Evolutionary conservation across 2,329 filamentous ascomycete genomes (phyloP), one percentile per base, ranked within the genome.

Genomic region (Sordariomycetes sp.): DNA sequence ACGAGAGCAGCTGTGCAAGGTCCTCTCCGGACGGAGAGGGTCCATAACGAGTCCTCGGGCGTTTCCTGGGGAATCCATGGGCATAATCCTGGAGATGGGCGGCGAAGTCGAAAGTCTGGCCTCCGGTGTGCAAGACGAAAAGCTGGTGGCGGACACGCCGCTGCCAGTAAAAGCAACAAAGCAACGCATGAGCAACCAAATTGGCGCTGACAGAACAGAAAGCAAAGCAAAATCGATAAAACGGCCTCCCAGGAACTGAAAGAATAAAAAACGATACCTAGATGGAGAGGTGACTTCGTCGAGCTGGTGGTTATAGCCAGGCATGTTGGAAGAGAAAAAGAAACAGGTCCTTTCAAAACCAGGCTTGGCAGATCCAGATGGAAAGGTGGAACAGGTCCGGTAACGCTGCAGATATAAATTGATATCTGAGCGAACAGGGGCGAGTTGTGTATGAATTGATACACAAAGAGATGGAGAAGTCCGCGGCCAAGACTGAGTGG

Each of bases 241-340:
- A 58, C 54, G 57, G 57, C 57, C 57, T 58, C 57, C 60, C 63
- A 62, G 64, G 64, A 66, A 71, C 64, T 69, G 62, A 65, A 65
- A 66, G 70, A 74, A 75, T 70, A 70, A 74, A 77, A 76, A 76
- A 75, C 77, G 81, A 74, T 84, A 84, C 81, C 81, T 84, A 75
- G 79, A 76, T 69, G 81, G 77, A 67, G 78, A 79, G 69, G 80
- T 76, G 72, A 80, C 78, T 72, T 83, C 79, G 70, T 81, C 79
- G 72, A 81, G 76, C 68, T 82, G 43, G 37, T 58, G 50, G 48
- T 55, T 55, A 35, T 51, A 37, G 54, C 58, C 55, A 48, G 60
- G 58, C 56, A 62, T 58, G 22, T 57, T 57, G 50, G 55, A 24
- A 57, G 55, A 57, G 22, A 57, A 43, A 52, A 18, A 57, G 48